phyloP scores from a whole-genome alignment of 306 rosid genomes.

The Castanea sativa region DNA sequence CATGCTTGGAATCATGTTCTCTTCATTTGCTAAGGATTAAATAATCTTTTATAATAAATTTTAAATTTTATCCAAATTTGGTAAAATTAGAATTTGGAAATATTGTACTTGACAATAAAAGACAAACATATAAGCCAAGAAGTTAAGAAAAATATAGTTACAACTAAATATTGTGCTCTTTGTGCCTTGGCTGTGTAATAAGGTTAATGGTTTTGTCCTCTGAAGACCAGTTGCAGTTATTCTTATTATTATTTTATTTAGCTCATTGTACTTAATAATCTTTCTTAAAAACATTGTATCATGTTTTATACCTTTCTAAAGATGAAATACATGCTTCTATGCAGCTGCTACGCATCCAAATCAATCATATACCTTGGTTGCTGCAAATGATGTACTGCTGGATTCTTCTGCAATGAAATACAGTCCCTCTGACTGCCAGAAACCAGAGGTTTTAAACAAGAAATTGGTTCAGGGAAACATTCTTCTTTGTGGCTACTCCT shows the following conservation, averaged over 20 bases:
- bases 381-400: conserved; percentile 87
- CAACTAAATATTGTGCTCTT: background rate
- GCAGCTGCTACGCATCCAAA: conserved; percentile 84
- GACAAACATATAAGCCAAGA: background rate
- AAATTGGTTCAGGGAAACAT: conserved; percentile 85
- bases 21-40: background rate
- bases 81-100: background rate
- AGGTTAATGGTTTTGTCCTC: background rate
- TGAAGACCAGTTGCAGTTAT: background rate
- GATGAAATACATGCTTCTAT: conserved; percentile 31
- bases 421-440: conserved; percentile 96
- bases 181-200: background rate
- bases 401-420: conserved; percentile 84
- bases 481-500: conserved; percentile 99
- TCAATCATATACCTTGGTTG: conserved; percentile 75
- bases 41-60: background rate
- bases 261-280: background rate
- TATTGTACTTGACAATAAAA: background rate
- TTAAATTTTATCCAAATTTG: background rate
- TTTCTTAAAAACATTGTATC: background rate
- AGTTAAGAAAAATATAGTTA: background rate
- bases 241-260: background rate
- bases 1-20: background rate
- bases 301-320: conserved; percentile 1
- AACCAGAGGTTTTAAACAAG: conserved; percentile 86